These are phyloP conservation scores for Raphanus hybrid DNA, from an alignment of 441 rosid genomes.

Conservation along the genomic window DNA sequence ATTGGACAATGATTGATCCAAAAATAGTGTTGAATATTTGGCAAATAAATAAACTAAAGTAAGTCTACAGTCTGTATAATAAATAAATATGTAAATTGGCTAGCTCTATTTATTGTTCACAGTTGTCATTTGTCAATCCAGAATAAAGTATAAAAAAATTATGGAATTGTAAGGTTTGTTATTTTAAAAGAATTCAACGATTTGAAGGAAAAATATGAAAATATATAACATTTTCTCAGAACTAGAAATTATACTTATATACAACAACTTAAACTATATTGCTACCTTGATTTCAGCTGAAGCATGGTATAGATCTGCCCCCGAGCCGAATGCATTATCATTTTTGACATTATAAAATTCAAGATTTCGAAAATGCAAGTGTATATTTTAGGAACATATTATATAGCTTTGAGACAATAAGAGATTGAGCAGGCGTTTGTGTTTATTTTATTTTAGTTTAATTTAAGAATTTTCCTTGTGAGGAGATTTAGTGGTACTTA, in stretches of 20 bases:
- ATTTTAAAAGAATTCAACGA: neutral
- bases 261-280: constrained; percentile 6
- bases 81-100: constrained; percentile 17
- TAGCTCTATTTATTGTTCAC: constrained; percentile 37
- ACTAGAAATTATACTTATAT: neutral
- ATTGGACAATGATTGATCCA: constrained; percentile 22
- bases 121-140: constrained; percentile 37
- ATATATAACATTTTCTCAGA: neutral
- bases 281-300: constrained; percentile 38
- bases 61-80: constrained; percentile 7
- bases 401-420: neutral
- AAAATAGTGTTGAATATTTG: constrained; percentile 12
- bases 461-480: neutral
- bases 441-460: neutral
- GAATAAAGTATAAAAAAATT: neutral
- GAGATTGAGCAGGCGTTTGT: neutral
- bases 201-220: neutral
- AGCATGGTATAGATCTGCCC: constrained; percentile 33
- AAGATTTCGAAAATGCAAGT: neutral
- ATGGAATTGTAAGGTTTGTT: constrained; percentile 9
- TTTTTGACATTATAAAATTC: neutral
- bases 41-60: constrained; percentile 15
- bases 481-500: constrained; percentile 12
- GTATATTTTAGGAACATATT: neutral
- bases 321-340: constrained; percentile 5